Evolutionary conservation across 106 monocot genomes (phyloP).

Genomic region (Narthecium ossifragum): DNA sequence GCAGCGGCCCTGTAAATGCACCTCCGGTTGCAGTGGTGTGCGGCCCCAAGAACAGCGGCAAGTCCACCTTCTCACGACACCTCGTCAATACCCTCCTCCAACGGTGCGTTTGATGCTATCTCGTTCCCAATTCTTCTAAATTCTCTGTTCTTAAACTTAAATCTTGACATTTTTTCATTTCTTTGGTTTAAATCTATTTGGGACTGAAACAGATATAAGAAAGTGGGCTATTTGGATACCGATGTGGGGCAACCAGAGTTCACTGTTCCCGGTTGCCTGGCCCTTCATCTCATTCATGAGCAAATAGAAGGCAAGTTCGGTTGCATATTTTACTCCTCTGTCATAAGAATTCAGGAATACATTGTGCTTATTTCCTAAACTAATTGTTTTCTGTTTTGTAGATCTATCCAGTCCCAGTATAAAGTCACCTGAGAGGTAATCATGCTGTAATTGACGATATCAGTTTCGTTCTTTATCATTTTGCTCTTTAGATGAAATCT

Average conservation of each 20-base stretch:
- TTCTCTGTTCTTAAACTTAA: neutral
- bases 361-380: too few relatives aligned
- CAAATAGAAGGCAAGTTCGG: conserved; percentile 21
- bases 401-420: conserved; percentile 39
- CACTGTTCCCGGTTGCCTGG: conserved; percentile 55
- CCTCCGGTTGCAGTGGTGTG: conserved; percentile 52
- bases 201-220: conserved; percentile 43
- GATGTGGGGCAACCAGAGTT: conserved; percentile 93
- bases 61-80: conserved; percentile 85
- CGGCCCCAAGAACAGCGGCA: conserved; percentile 91
- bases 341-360: too few relatives aligned
- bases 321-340: too few relatives aligned
- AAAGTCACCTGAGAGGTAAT: conserved; percentile 51
- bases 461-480: neutral
- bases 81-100: conserved; percentile 70
- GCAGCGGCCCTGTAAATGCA: conserved; percentile 3
- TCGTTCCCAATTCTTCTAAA: neutral
- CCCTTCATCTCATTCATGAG: conserved; percentile 62
- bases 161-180: too few relatives aligned
- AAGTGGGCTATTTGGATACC: conserved; percentile 71
- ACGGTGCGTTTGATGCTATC: conserved; percentile 20
- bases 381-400: conserved; percentile 22
- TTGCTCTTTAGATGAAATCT: neutral
- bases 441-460: neutral
- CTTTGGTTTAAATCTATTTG: too few relatives aligned